Evolutionary conservation across 805 yeast species (phyloP).

Genomic region (Candida silvicultrix): DNA sequence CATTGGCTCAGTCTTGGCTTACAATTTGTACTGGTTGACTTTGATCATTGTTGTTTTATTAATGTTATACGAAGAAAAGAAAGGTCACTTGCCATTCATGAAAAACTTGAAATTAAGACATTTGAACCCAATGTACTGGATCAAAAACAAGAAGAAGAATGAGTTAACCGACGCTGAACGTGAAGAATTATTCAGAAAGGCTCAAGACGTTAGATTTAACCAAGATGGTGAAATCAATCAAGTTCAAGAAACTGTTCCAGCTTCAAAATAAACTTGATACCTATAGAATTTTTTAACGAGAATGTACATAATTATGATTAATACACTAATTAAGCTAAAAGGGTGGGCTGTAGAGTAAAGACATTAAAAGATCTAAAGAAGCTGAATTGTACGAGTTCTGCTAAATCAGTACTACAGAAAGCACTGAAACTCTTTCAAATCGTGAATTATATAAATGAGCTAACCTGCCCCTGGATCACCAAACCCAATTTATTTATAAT

Average conservation of each 20-base stretch:
- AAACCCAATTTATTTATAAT: too few species aligned
- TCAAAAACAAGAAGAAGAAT: constrained; percentile 60
- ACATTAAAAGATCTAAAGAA: too few species aligned
- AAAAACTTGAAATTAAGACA: constrained; percentile 41
- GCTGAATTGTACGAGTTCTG: too few species aligned
- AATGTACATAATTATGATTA: background rate
- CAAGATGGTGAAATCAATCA: constrained; percentile 25
- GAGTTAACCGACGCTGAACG: constrained; percentile 49
- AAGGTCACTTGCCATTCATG: constrained; percentile 72
- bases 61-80: constrained; percentile 79
- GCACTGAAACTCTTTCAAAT: too few species aligned
- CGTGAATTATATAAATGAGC: too few species aligned
- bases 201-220: constrained; percentile 31
- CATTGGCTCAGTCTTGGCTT: constrained; percentile 83
- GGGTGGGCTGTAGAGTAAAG: too few species aligned
- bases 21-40: constrained; percentile 83
- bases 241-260: background rate
- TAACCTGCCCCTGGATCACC: too few species aligned
- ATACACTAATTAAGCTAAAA: background rate
- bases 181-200: constrained; percentile 42
- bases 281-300: background rate
- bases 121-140: constrained; percentile 67
- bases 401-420: too few species aligned
- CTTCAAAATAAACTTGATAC: background rate
- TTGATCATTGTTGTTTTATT: constrained; percentile 47